These are phyloP conservation scores for Boletus rex-veris DNA, from an alignment of 768 basidiomycete species.

Conservation along the genomic window DNA sequence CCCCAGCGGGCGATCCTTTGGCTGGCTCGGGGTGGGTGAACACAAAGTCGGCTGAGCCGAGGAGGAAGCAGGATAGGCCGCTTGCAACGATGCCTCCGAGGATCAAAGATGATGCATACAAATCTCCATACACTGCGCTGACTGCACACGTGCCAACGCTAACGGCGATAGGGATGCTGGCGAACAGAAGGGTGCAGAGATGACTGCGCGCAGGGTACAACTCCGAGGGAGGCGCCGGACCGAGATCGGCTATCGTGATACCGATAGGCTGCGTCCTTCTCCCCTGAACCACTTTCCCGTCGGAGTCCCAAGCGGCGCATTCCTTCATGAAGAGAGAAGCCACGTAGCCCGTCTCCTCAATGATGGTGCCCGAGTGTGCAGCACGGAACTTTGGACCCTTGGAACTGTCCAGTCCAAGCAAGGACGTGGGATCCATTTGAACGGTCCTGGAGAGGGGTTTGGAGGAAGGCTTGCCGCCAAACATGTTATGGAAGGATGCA, in stretches of 20 bases:
- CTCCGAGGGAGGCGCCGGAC: slow-evolving; percentile 4
- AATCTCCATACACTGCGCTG: slow-evolving; percentile 22
- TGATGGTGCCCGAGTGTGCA: slow-evolving; percentile 57
- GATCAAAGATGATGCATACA: slow-evolving; percentile 27
- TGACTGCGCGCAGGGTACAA: slow-evolving; percentile 2
- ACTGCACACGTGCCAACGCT: slow-evolving; percentile 22
- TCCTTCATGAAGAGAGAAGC: slow-evolving; percentile 45
- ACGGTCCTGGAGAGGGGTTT: slow-evolving; percentile 12
- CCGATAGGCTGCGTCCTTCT: slow-evolving; percentile 9
- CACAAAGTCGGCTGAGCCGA: slow-evolving; percentile 24
- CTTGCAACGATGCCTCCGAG: slow-evolving; percentile 28
- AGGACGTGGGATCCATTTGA: slow-evolving; percentile 15
- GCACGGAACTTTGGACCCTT: slow-evolving; percentile 67
- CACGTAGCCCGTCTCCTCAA: slow-evolving; percentile 46
- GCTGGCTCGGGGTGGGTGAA: slow-evolving; percentile 26
- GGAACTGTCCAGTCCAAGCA: slow-evolving; percentile 15
- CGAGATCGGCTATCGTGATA: slow-evolving; percentile 10
- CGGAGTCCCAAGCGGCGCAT: slow-evolving; percentile 9
- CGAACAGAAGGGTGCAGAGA: slow-evolving; percentile 2
- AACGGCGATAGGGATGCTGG: slow-evolving; percentile 17
- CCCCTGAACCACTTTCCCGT: slow-evolving; percentile 6
- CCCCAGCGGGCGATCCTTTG: slow-evolving; percentile 23
- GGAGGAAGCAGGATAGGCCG: slow-evolving; percentile 25
- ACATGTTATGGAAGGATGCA: background rate
- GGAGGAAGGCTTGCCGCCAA: background rate